phyloP scores from a whole-genome alignment of 1,139 yeast genomes.

The Ogataea hybrid region DNA sequence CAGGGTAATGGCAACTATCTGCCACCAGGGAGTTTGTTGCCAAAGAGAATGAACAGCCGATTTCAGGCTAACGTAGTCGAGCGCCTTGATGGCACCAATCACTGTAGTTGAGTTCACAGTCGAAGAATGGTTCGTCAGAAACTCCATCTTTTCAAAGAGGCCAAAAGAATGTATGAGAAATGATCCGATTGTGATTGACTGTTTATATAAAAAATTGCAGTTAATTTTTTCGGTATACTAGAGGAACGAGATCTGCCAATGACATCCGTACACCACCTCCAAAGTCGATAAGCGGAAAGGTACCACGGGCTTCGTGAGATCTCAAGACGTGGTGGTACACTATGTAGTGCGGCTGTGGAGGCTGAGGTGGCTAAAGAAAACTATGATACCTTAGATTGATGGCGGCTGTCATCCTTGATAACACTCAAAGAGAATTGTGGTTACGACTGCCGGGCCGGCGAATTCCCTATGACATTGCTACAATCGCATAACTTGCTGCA shows the following conservation, averaged over 20 bases:
- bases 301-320: not conserved
- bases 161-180: not conserved
- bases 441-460: too few relatives aligned
- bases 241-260: constrained; percentile 2
- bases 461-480: too few relatives aligned
- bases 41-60: constrained; percentile 8
- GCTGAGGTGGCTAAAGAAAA: too few relatives aligned
- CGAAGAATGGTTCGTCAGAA: constrained; percentile 11
- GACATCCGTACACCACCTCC: constrained; percentile 4
- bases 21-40: constrained; percentile 43
- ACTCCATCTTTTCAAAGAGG: constrained; percentile 15
- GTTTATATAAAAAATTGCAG: constrained; percentile 7
- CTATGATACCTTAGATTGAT: too few relatives aligned
- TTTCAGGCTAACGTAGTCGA: constrained; percentile 8
- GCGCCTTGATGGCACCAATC: constrained; percentile 6
- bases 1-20: constrained; percentile 49
- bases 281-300: not conserved
- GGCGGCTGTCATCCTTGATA: too few relatives aligned
- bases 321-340: too few relatives aligned
- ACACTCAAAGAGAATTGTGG: too few relatives aligned
- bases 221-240: constrained; percentile 10
- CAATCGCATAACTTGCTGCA: too few relatives aligned
- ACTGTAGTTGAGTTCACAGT: constrained; percentile 8
- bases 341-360: too few relatives aligned
- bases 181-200: constrained; percentile 3